Base-by-base conservation (phyloP, 257 asterid genomes). In the Plectranthus barbatus region DNA sequence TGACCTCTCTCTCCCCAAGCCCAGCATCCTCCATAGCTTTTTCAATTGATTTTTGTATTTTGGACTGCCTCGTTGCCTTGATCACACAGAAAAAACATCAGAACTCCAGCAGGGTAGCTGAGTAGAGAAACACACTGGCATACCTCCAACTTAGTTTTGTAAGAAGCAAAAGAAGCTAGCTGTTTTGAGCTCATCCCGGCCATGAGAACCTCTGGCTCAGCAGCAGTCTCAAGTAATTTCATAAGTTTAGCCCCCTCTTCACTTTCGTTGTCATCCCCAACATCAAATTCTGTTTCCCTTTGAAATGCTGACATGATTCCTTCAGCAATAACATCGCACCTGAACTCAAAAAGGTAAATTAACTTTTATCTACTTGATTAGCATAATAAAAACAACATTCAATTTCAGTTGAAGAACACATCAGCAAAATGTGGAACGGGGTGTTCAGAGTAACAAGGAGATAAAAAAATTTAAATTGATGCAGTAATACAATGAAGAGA, bases 121-220 rank as follows among this genome's bases (percentile, higher is more conserved):
- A 61, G 63, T 40, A 73, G 54, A 50, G 71, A 63, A 36, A 64
- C 4, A 42, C 26, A 15, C 44, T 47, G 67, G 55, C 66, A n/a
- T 65, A 90, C 99, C 99, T 93, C 94, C 64, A 93, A 55, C 79
- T 85, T 87, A 56, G 94, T 85, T 77, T 80, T 84, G 64, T 85
- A 93, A 62, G 94, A 72, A 69, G 90, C 74, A 80, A 90, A 85
- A 47, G 91, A 83, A 65, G 81, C 76, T 45, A 90, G 78, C 69
- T 93, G 95, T 60, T 84, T 87, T 17, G 94, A 77, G 75, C 86
- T 87, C 97, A 93, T 90, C 71, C 89, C 99, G 19, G 97, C 99
- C 99, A 93, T 90, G 74, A 93, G 72, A 69, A 93, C 56, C 72
- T 93, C 97, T 34, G 99, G 97, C 69, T 93, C 97, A 63, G 99